phyloP scores from a whole-genome alignment of 441 rosid genomes.

The Brassica hybrid region DNA sequence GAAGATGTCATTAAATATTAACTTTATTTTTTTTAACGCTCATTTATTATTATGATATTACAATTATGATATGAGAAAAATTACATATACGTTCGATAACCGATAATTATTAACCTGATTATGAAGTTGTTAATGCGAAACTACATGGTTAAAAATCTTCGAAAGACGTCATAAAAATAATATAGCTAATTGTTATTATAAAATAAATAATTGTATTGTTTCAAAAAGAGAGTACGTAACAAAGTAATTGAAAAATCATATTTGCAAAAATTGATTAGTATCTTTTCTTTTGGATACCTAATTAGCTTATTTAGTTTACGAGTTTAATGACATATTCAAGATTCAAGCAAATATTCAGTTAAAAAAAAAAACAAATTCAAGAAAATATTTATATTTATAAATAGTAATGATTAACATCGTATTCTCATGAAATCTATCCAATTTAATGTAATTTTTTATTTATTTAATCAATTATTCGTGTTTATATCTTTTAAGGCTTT shows the following conservation, averaged over 20 bases:
- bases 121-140: neutral
- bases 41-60: too few relatives aligned
- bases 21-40: too few relatives aligned
- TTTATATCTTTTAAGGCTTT: neutral
- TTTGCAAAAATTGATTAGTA: neutral
- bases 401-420: neutral
- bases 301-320: neutral
- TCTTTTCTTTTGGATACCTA: neutral
- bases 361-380: too few relatives aligned
- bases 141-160: neutral
- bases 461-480: neutral
- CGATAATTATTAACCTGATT: neutral
- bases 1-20: neutral
- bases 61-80: too few relatives aligned
- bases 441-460: neutral
- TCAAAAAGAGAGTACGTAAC: neutral
- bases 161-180: neutral
- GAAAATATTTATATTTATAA: neutral
- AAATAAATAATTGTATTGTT: neutral
- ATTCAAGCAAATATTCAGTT: neutral
- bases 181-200: neutral
- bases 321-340: neutral
- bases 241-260: neutral
- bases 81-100: too few relatives aligned
- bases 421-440: neutral